Conservation (phyloP, 75 land plant species). For the Pinus tabuliformis region DNA sequence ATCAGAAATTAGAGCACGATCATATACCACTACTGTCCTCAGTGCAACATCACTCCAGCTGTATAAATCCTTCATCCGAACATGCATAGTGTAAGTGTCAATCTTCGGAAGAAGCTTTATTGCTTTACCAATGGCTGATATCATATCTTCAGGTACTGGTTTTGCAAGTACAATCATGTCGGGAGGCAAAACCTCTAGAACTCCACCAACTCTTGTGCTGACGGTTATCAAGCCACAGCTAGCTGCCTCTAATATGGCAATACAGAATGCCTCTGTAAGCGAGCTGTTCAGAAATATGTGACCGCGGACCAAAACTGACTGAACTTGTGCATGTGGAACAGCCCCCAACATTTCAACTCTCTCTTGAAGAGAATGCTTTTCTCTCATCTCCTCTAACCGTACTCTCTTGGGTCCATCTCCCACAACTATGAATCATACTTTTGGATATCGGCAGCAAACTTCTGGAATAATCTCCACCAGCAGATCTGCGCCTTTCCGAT, state of each 20-base stretch:
- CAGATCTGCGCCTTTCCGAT: slow-evolving; percentile 97
- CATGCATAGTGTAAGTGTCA: slow-evolving; percentile 89
- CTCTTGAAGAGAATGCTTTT: slow-evolving; percentile 95
- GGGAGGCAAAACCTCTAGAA: slow-evolving; percentile 98
- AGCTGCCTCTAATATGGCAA: slow-evolving; percentile 98
- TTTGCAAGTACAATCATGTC: slow-evolving; percentile 97
- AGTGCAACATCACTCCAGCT: slow-evolving; percentile 99
- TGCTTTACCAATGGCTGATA: slow-evolving; percentile 72
- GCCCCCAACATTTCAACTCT: slow-evolving; percentile 99
- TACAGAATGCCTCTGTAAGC: slow-evolving; percentile 98
- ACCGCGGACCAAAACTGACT: slow-evolving; percentile 86
- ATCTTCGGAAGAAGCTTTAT: slow-evolving; percentile 84
- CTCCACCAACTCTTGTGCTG: slow-evolving; percentile 99
- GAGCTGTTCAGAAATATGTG: slow-evolving; percentile 98
- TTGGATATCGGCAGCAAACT: slow-evolving; percentile 79
- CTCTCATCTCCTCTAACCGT: slow-evolving; percentile 98
- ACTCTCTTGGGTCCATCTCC: slow-evolving; percentile 99
- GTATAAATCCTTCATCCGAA: slow-evolving; percentile 71
- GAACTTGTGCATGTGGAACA: slow-evolving; percentile 94
- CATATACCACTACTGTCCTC: slow-evolving; percentile 91
- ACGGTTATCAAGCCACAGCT: slow-evolving; percentile 98
- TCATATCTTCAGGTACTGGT: slow-evolving; percentile 89
- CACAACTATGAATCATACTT: slow-evolving; percentile 93
- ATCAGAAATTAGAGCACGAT: slow-evolving; percentile 59
- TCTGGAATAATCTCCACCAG: slow-evolving; percentile 98